These are phyloP conservation scores for Secale cereale DNA, from an alignment of 176 grass and related monocot species.

Conservation along the genomic window DNA sequence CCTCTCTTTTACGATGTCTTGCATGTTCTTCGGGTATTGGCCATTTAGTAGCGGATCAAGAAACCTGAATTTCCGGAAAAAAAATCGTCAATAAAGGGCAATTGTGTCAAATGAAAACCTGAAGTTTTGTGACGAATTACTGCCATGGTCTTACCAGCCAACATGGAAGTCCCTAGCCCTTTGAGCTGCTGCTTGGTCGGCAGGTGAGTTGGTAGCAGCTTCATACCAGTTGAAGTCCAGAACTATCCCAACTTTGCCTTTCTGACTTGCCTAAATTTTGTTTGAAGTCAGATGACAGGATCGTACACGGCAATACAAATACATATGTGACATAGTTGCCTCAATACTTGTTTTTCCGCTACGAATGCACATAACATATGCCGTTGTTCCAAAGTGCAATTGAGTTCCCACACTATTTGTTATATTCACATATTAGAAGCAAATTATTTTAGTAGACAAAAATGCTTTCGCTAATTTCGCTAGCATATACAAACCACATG, in stretches of 20 bases:
- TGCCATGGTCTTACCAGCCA: conserved; percentile 64
- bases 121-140: not conserved
- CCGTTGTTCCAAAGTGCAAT: not conserved
- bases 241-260: conserved; percentile 75
- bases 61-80: conserved; percentile 44
- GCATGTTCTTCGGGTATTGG: conserved; percentile 68
- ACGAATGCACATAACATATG: not conserved
- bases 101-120: conserved; percentile 5
- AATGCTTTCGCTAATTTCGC: not conserved
- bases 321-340: not conserved
- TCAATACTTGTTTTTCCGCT: not conserved
- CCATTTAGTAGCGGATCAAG: conserved; percentile 78
- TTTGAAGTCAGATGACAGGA: conserved; percentile 5
- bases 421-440: not conserved
- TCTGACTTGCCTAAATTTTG: conserved; percentile 51
- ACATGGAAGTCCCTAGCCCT: conserved; percentile 89
- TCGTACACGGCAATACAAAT: not conserved
- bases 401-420: not conserved
- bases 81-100: not conserved
- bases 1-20: conserved; percentile 67
- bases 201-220: conserved; percentile 53
- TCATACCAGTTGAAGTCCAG: conserved; percentile 76
- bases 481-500: not conserved
- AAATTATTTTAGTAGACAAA: not conserved
- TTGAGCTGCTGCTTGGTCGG: conserved; percentile 65